phyloP scores from a whole-genome alignment of 345 rosid species.

The Populus davidiana region DNA sequence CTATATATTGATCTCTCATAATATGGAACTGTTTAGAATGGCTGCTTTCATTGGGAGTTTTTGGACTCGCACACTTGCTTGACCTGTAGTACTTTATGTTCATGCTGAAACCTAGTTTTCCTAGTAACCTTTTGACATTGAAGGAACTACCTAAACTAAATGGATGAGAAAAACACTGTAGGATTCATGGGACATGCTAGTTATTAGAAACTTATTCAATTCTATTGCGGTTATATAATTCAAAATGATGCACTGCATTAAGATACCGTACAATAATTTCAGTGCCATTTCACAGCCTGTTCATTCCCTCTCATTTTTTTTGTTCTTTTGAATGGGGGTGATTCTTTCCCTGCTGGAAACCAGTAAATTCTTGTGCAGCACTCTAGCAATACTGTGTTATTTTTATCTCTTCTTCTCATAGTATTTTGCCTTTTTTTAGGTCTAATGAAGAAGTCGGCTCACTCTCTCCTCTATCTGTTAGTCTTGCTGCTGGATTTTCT shows the following conservation, averaged over 20 bases:
- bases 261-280: neutral
- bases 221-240: neutral
- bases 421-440: constrained; percentile 35
- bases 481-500: constrained; percentile 78
- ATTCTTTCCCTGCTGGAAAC: neutral
- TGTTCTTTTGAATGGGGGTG: neutral
- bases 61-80: too few relatives aligned
- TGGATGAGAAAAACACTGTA: too few relatives aligned
- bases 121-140: too few relatives aligned
- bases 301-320: neutral
- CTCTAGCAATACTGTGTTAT: neutral
- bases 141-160: too few relatives aligned
- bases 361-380: neutral
- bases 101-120: too few relatives aligned
- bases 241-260: too few relatives aligned
- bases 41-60: too few relatives aligned
- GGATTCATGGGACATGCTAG: neutral
- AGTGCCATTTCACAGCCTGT: neutral
- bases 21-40: too few relatives aligned
- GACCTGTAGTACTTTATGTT: too few relatives aligned
- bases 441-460: constrained; percentile 74
- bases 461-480: constrained; percentile 61
- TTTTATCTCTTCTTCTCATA: neutral
- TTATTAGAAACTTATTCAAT: neutral
- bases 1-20: too few relatives aligned